Percentiles rank a stretch among this genome's conserved stretches.
Evolutionary conservation across 2,329 filamentous ascomycete genomes (phyloP).

Genomic region (Hirsutella rhossiliensis): DNA sequence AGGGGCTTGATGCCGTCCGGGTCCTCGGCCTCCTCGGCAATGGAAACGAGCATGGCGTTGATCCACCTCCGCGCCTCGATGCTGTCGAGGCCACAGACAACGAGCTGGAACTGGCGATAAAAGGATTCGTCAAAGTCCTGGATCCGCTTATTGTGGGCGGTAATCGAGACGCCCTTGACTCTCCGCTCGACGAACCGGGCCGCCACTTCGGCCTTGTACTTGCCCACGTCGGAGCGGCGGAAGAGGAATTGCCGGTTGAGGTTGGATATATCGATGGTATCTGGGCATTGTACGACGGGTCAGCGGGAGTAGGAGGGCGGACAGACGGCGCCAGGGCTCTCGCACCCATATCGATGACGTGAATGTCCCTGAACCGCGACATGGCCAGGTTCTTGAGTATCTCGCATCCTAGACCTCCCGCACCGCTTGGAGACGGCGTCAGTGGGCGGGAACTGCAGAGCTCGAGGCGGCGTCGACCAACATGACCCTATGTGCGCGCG

Average conservation of each 20-base stretch:
- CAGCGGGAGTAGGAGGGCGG: background rate
- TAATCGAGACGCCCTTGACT: conserved; percentile 85
- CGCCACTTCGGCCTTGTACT: conserved; percentile 85
- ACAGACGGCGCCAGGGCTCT: background rate
- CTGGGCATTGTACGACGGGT: conserved; percentile 26
- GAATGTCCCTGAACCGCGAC: conserved; percentile 91
- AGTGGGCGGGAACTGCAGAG: background rate
- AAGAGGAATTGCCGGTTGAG: conserved; percentile 97
- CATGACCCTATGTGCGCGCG: conserved; percentile 33
- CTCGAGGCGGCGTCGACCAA: conserved; percentile 17
- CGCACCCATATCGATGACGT: conserved; percentile 94
- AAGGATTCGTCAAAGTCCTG: conserved; percentile 95
- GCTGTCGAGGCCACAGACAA: conserved; percentile 91
- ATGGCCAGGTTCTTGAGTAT: conserved; percentile 93
- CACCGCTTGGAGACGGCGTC: conserved; percentile 52
- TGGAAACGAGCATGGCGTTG: conserved; percentile 80
- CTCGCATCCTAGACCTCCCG: conserved; percentile 88
- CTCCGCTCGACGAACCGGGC: conserved; percentile 83
- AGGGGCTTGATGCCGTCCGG: conserved; percentile 83
- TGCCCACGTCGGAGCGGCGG: conserved; percentile 80
- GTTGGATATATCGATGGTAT: conserved; percentile 98
- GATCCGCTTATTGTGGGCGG: conserved; percentile 85
- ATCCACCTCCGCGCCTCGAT: conserved; percentile 99
- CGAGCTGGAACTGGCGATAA: conserved; percentile 91
- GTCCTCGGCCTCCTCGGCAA: conserved; percentile 68